These are phyloP conservation scores for Amaranthus palmeri DNA, from an alignment of 148 eudicot genomes.

Conservation along the genomic window DNA sequence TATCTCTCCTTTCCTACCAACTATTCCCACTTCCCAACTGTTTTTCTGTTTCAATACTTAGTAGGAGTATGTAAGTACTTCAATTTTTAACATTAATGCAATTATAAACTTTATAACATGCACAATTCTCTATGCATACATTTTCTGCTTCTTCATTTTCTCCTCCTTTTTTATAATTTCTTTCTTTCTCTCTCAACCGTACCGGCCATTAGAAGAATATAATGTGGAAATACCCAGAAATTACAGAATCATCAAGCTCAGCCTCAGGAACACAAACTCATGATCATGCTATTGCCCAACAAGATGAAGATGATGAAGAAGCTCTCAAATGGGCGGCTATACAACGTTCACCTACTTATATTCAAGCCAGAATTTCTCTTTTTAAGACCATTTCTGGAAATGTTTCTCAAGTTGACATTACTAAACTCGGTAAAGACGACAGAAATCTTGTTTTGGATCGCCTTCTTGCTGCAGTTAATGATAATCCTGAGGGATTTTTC, in stretches of 20 bases:
- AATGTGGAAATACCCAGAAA: conserved; percentile 38
- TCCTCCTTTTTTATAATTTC: neutral
- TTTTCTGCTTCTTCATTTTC: neutral
- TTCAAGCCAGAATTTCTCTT: conserved; percentile 59
- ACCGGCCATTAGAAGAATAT: neutral
- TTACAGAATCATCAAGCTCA: conserved; percentile 19
- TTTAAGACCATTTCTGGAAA: conserved; percentile 47
- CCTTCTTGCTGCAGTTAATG: conserved; percentile 49
- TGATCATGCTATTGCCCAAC: no score
- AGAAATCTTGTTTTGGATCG: conserved; percentile 58
- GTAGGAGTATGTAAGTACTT: neutral
- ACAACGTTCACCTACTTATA: conserved; percentile 51
- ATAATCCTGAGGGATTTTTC: conserved; percentile 56
- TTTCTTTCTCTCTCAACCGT: neutral
- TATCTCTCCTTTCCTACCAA: conserved; percentile 23
- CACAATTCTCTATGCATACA: conserved; percentile 6
- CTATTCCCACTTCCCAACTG: conserved; percentile 27
- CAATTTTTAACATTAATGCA: conserved; percentile 15
- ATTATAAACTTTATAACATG: conserved; percentile 7
- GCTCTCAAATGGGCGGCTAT: conserved; percentile 53
- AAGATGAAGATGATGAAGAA: conserved; percentile 39
- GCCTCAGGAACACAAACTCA: conserved; percentile 19
- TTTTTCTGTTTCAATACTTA: conserved; percentile 5
- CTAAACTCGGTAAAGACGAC: conserved; percentile 49
- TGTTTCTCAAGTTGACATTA: conserved; percentile 54